These are phyloP conservation scores for Daldinia decipiens DNA, from an alignment of 495 filamentous ascomycete genomes.

Conservation along the genomic window DNA sequence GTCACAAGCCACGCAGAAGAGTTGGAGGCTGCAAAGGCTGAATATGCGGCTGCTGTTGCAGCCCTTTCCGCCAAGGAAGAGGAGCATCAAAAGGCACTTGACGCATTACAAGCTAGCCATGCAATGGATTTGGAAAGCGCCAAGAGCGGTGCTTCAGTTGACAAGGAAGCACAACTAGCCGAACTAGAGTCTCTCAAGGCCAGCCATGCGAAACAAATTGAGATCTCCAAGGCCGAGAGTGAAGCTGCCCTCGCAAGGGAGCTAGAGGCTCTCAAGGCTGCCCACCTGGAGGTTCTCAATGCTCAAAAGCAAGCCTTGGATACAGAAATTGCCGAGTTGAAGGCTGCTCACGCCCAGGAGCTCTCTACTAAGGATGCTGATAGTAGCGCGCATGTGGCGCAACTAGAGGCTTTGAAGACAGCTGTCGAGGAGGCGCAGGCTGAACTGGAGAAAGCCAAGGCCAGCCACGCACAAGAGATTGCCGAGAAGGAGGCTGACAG, in stretches of 20 bases:
- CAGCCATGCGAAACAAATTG: slow-evolving; percentile 59
- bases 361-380: slow-evolving; percentile 39
- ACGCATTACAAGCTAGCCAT: slow-evolving; percentile 56
- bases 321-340: slow-evolving; percentile 51
- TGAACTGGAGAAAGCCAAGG: slow-evolving; percentile 36
- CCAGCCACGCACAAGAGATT: slow-evolving; percentile 49
- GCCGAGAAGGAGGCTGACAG: slow-evolving; percentile 45
- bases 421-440: slow-evolving; percentile 36
- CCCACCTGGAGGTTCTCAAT: slow-evolving; percentile 52
- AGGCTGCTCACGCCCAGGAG: slow-evolving; percentile 51
- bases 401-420: slow-evolving; percentile 50
- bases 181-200: slow-evolving; percentile 59
- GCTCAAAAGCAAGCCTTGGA: slow-evolving; percentile 46
- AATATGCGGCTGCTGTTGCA: slow-evolving; percentile 49
- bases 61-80: slow-evolving; percentile 55
- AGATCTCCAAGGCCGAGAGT: slow-evolving; percentile 54
- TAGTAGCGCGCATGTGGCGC: slow-evolving; percentile 41
- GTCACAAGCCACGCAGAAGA: slow-evolving; percentile 51
- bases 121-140: slow-evolving; percentile 58
- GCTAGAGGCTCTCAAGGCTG: slow-evolving; percentile 54
- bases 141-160: slow-evolving; percentile 53
- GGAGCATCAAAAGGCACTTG: slow-evolving; percentile 55
- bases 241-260: slow-evolving; percentile 52
- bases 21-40: slow-evolving; percentile 52
- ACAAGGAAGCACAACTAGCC: slow-evolving; percentile 49